These are phyloP conservation scores for Cryptosporidium bovis DNA, from an alignment of 169 alveolate species.

Conservation along the genomic window DNA sequence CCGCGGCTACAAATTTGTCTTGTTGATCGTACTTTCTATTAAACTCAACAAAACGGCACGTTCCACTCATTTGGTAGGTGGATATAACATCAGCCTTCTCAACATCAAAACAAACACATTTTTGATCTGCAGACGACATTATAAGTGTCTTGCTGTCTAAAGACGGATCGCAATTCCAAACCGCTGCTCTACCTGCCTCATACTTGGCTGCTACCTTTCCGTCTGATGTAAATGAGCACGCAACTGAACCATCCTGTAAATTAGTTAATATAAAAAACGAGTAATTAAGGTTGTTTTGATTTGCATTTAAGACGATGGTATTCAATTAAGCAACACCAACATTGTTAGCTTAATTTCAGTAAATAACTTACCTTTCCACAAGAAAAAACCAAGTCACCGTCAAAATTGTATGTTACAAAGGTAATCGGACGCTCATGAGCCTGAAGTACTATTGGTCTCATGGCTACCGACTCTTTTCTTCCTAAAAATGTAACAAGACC, in stretches of 20 bases:
- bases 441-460: constrained; percentile 87
- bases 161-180: constrained; percentile 88
- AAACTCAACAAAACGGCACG: constrained; percentile 87
- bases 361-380: constrained; percentile 88
- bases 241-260: constrained; percentile 81
- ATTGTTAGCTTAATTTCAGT: no score
- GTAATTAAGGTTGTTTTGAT: background rate
- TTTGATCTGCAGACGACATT: constrained; percentile 89
- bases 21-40: constrained; percentile 86
- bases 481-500: no score
- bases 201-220: constrained; percentile 83
- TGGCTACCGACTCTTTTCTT: constrained; percentile 3
- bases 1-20: constrained; percentile 84
- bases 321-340: background rate
- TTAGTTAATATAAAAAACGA: background rate
- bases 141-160: constrained; percentile 84
- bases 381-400: constrained; percentile 90
- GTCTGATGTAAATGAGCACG: constrained; percentile 65
- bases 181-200: constrained; percentile 90
- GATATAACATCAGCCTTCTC: constrained; percentile 81
- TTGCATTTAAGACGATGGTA: background rate
- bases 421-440: constrained; percentile 92
- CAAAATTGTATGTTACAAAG: constrained; percentile 87
- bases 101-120: constrained; percentile 85
- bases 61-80: constrained; percentile 45